A percentile compares a stretch with the other conserved stretches of the same genome.
Conservation (phyloP, 352 stramenopile genomes). For the Pythium dissimile region DNA sequence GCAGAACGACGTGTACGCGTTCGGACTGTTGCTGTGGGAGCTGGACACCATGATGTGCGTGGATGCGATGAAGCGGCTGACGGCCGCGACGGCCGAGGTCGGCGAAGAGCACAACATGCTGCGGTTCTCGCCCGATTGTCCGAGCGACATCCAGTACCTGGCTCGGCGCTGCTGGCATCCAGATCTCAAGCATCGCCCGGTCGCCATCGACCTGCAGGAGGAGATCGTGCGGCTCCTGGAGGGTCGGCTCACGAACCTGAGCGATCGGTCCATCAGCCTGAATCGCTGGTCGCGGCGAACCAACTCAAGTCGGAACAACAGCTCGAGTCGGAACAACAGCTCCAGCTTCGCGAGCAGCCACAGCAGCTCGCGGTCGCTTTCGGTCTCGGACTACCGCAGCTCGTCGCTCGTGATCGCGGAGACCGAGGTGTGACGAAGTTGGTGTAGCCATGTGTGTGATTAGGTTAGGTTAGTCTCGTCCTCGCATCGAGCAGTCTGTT, state of each 20-base stretch:
- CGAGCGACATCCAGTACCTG: conserved; percentile 45
- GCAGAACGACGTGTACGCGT: conserved; percentile 61
- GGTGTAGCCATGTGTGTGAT: conserved; percentile 10
- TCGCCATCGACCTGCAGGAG: conserved; percentile 73
- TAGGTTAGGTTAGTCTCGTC: background rate
- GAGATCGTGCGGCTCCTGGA: conserved; percentile 68
- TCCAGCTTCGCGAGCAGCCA: conserved; percentile 19
- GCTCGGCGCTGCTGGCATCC: conserved; percentile 64
- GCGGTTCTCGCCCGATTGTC: conserved; percentile 63
- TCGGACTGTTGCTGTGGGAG: conserved; percentile 72
- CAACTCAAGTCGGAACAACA: conserved; percentile 28
- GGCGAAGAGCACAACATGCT: conserved; percentile 51
- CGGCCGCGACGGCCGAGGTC: conserved; percentile 4
- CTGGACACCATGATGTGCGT: conserved; percentile 71
- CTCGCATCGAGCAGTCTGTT: too few species aligned
- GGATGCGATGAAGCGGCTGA: conserved; percentile 48
- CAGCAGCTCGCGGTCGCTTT: conserved; percentile 14
- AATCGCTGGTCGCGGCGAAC: conserved; percentile 55
- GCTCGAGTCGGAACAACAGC: conserved; percentile 19
- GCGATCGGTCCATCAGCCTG: conserved; percentile 19
- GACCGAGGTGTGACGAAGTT: conserved; percentile 24
- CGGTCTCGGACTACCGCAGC: conserved; percentile 13
- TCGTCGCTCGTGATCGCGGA: conserved; percentile 20
- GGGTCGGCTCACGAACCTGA: conserved; percentile 43
- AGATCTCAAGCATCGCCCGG: conserved; percentile 35